phyloP scores from a whole-genome alignment of 768 basidiomycete species.

The Pulveroboletus sp. region DNA sequence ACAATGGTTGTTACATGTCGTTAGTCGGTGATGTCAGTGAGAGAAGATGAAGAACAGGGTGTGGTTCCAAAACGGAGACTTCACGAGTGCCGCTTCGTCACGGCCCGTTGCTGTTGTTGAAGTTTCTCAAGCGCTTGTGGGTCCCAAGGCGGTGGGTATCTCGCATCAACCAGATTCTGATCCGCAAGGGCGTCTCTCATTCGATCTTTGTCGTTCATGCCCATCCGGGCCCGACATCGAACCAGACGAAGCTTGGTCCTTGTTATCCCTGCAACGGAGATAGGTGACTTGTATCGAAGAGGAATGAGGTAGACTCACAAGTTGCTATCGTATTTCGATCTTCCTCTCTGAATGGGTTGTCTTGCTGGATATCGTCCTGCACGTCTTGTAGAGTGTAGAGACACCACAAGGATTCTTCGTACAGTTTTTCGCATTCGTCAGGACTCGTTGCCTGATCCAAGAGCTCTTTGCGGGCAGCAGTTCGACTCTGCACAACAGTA shows the following conservation, averaged over 20 bases:
- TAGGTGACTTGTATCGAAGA: background rate
- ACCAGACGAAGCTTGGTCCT: conserved; percentile 80
- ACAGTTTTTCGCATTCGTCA: conserved; percentile 87
- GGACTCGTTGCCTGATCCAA: conserved; percentile 71
- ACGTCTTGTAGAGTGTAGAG: conserved; percentile 91
- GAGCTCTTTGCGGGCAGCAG: conserved; percentile 87
- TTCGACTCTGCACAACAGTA: conserved; percentile 63
- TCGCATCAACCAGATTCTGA: conserved; percentile 71
- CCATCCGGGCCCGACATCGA: conserved; percentile 71
- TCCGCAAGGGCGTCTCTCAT: conserved; percentile 74
- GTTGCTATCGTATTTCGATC: conserved; percentile 75
- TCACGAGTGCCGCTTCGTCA: conserved; percentile 9
- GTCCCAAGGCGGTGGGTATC: conserved; percentile 71
- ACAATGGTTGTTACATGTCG: background rate
- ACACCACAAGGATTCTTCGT: conserved; percentile 94
- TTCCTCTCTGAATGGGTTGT: conserved; percentile 82
- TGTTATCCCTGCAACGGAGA: conserved; percentile 61
- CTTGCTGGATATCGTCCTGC: conserved; percentile 82
- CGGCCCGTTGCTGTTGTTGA: conserved; percentile 26
- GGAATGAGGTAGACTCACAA: conserved; percentile 43
- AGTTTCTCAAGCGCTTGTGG: conserved; percentile 37
- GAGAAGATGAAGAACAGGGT: background rate
- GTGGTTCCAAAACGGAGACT: background rate
- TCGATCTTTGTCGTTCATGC: conserved; percentile 69
- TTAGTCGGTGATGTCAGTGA: background rate